Evolutionary conservation across 1,139 yeast species (phyloP), one percentile per base, ranked within the genome.

Genomic region (Geotrichum siamense): DNA sequence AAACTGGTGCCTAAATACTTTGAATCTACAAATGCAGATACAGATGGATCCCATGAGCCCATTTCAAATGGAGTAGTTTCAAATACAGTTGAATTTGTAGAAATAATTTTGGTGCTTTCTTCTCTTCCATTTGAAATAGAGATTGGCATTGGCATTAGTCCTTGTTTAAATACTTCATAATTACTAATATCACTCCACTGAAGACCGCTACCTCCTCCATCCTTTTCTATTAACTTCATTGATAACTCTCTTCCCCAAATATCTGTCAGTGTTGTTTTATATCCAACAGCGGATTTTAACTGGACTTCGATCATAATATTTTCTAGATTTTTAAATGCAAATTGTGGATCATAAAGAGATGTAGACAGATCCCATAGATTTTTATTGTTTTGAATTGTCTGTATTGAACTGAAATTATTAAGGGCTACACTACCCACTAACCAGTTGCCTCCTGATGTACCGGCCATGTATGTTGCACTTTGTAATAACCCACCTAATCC

Each of bases 241-340:
- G 93, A 75, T 41, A 87, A 69, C 2, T 87, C 87, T 58, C 95
- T 73, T 27, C 94, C 95, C 96, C 96, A 87, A 50, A 83, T 75
- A 66, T 87, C 96, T n/a, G 96, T 85, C 3, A 32, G 12, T 13
- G 43, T 33, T 12, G 34, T 26, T 9, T 26, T 33, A 34, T 22
- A 40, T 35, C 32, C 34, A 3, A 16, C 5, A 5, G 5, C 12
- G 6, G 26, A 20, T 21, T 40, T 37, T 12, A 17, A 5, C 22
- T 10, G 13, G 9, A 40, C 33, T n/a, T 22, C 33, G 13, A 5
- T 15, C 10, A 15, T 17, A 20, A 23, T n/a, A 35, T 23, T 25
- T 4, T 19, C 13, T 13, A 20, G 21, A 13, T 20, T 21, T 12
- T 10, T 5, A 4, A 22, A 12, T 4, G 13, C 17, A 33, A 20